A percentile compares a stretch with the other conserved stretches of the same genome.
Conservation (phyloP, 331 rosid genomes). For the Acacia concinna region DNA sequence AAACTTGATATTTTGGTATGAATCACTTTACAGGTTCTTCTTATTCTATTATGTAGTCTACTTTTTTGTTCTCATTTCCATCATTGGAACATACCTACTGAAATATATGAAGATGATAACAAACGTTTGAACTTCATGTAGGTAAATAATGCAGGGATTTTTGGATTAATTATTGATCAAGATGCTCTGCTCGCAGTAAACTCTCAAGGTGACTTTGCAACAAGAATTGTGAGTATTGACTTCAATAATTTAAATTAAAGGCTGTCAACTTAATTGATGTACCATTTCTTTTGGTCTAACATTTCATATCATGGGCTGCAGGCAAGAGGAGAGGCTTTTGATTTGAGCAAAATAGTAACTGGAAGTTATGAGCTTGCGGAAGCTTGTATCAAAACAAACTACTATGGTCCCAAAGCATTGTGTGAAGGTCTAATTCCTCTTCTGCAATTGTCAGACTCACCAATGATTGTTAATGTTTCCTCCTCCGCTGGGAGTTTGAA, state of each 20-base stretch:
- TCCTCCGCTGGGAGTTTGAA: slow-evolving; percentile 32
- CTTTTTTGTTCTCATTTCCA: too few species aligned
- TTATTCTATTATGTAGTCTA: too few species aligned
- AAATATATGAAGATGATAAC: neutral
- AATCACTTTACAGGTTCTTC: neutral
- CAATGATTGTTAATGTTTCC: slow-evolving; percentile 51
- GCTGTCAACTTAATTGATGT: neutral
- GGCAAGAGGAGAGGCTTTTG: neutral
- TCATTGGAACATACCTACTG: neutral
- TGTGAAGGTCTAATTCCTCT: slow-evolving; percentile 43
- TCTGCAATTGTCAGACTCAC: slow-evolving; percentile 39
- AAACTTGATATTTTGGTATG: neutral
- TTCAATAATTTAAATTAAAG: neutral
- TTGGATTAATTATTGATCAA: slow-evolving; percentile 17
- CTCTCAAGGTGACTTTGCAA: slow-evolving; percentile 23
- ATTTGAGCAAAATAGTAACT: slow-evolving; percentile 4
- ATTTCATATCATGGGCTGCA: slow-evolving; percentile 4
- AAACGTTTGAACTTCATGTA: slow-evolving; percentile 16
- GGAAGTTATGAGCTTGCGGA: slow-evolving; percentile 18
- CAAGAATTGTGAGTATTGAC: neutral
- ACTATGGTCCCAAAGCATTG: slow-evolving; percentile 33
- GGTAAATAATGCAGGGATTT: slow-evolving; percentile 53
- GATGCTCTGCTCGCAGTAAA: slow-evolving; percentile 23
- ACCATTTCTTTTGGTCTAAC: neutral
- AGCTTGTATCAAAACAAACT: slow-evolving; percentile 25